Conservation (phyloP, 176 grass and related monocot species). For the Carex littledalei region DNA sequence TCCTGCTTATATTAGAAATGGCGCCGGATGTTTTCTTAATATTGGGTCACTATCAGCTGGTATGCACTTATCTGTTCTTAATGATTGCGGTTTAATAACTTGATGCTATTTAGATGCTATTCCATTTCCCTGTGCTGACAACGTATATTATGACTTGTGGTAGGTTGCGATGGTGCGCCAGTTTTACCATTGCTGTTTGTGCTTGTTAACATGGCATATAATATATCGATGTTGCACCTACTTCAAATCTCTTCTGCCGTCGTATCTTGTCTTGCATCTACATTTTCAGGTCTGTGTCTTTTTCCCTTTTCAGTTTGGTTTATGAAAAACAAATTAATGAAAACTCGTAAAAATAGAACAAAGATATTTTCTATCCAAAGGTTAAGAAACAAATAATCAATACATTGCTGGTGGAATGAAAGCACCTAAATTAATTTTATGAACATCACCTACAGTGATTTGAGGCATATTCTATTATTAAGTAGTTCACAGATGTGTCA, state of each 20-base stretch:
- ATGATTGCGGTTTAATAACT: neutral
- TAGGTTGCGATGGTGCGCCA: conserved; percentile 91
- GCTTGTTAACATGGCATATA: conserved; percentile 82
- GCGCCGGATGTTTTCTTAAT: conserved; percentile 86
- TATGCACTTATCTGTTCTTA: conserved; percentile 30
- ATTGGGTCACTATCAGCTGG: conserved; percentile 76
- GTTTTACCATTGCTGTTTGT: conserved; percentile 86
- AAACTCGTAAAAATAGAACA: neutral
- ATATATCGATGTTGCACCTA: conserved; percentile 85
- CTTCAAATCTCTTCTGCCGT: conserved; percentile 87
- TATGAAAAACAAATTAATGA: neutral
- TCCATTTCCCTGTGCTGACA: neutral
- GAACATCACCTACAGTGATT: neutral
- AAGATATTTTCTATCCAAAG: neutral
- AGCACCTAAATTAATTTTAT: neutral
- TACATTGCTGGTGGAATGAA: neutral
- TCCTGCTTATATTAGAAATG: conserved; percentile 86
- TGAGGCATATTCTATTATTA: neutral
- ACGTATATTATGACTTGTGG: conserved; percentile 22
- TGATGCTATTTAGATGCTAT: neutral
- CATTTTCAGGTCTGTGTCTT: conserved; percentile 69
- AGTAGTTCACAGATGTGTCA: neutral
- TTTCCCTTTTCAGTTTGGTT: neutral
- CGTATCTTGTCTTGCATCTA: conserved; percentile 89
- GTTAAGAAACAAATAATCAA: neutral